phyloP scores from a whole-genome alignment of 805 yeast species.

The Metschnikowia borealis region DNA sequence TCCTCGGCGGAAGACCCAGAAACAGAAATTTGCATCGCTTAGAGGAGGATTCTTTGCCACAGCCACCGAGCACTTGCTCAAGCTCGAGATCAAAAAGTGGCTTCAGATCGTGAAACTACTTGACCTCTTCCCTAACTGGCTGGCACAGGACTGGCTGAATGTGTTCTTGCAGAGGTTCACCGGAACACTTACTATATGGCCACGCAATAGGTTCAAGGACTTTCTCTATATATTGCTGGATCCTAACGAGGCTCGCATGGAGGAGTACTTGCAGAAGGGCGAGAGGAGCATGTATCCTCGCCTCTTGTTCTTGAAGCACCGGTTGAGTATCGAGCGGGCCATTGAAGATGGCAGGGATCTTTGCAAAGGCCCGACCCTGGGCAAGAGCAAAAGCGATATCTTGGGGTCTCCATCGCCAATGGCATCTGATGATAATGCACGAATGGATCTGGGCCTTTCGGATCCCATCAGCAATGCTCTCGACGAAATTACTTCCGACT shows the following conservation, averaged over 20 bases:
- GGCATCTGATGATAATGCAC: slow-evolving; percentile 10
- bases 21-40: slow-evolving; percentile 38
- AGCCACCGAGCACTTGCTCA: slow-evolving; percentile 65
- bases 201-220: slow-evolving; percentile 56
- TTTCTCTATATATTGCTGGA: slow-evolving; percentile 63
- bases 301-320: slow-evolving; percentile 58
- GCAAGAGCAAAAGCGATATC: not conserved
- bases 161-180: slow-evolving; percentile 70
- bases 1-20: slow-evolving; percentile 38
- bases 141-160: slow-evolving; percentile 79
- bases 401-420: slow-evolving; percentile 8
- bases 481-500: slow-evolving; percentile 11
- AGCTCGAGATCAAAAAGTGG: slow-evolving; percentile 77
- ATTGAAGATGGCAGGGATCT: slow-evolving; percentile 49
- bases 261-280: slow-evolving; percentile 55
- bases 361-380: not conserved
- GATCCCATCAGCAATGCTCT: slow-evolving; percentile 5
- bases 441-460: slow-evolving; percentile 7
- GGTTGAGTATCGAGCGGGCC: slow-evolving; percentile 61
- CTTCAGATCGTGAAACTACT: slow-evolving; percentile 59
- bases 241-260: slow-evolving; percentile 58
- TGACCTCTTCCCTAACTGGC: slow-evolving; percentile 61
- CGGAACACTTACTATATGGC: slow-evolving; percentile 77
- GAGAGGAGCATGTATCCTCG: slow-evolving; percentile 65
- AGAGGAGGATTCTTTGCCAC: slow-evolving; percentile 77